Evolutionary conservation across 495 filamentous ascomycete genomes (phyloP).

Genomic region (Podospora bellae-mahoneyi): DNA sequence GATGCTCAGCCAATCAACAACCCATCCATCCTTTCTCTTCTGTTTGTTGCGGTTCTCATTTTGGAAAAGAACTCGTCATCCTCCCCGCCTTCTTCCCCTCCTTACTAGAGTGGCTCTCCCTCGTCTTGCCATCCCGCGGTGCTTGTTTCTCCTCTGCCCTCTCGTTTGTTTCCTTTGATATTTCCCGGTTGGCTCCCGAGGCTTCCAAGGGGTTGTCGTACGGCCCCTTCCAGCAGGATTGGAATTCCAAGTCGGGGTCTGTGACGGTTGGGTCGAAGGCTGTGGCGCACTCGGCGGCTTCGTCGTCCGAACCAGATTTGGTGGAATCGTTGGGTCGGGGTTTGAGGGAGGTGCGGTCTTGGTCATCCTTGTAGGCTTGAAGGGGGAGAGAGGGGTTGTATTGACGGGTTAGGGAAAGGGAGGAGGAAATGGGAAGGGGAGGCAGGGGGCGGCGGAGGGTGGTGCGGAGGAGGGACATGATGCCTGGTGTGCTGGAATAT

Average conservation of each 20-base stretch:
- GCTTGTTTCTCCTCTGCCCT: conserved; percentile 18
- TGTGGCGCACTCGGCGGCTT: conserved; percentile 26
- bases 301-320: conserved; percentile 36
- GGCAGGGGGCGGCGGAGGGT: neutral
- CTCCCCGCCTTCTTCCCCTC: conserved; percentile 11
- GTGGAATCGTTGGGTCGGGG: conserved; percentile 39
- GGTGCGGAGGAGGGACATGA: conserved; percentile 8
- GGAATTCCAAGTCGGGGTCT: conserved; percentile 35
- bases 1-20: no score
- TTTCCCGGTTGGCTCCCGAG: conserved; percentile 38
- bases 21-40: neutral
- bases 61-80: neutral
- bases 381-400: conserved; percentile 26
- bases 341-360: conserved; percentile 43
- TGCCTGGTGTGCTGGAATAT: neutral
- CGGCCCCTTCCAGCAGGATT: conserved; percentile 27
- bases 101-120: conserved; percentile 29
- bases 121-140: conserved; percentile 20
- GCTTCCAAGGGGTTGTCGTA: conserved; percentile 36
- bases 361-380: conserved; percentile 37
- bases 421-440: neutral
- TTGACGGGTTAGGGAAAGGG: neutral
- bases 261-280: conserved; percentile 40
- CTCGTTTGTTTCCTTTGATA: conserved; percentile 25
- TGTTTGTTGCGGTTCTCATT: neutral